Evolutionary conservation across 2,329 filamentous ascomycete genomes (phyloP), one percentile per base, ranked within the genome.

Genomic region (Paramyrothecium roridum): DNA sequence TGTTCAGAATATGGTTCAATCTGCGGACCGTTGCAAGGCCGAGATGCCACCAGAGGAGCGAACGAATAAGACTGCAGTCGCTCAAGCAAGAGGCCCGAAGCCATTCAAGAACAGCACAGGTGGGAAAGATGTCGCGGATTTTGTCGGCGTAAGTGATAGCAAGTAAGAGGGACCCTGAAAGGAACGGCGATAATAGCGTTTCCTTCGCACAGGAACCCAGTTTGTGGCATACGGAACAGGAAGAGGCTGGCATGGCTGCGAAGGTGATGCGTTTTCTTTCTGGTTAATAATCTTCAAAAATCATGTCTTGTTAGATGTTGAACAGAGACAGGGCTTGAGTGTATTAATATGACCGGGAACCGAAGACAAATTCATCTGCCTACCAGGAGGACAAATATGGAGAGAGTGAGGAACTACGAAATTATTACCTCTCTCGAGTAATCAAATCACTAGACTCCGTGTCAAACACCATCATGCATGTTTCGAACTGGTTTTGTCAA

Each of bases 1-100:
- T 50, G 52, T 65, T 70, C 10, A 69, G 57, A 2, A 47, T 49
- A 7, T 52, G 43, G 54, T 70, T 71, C 59, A 65, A 33, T 34
- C 46, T 26, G 11, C 59, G 57, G 7, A 68, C 11, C 12, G 68
- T 7, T 8, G 65, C 61, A 8, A 70, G 21, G 2, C 52, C 63
- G 12, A 70, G 37, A 10, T 68, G 59, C 7, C 63, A 55, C 33
- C 57, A 53, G 2, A 66, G 54, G 12, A 50, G 46, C 13, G 53
- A 57, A 21, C 54, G 59, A 33, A 52, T 43, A 13, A 43, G 37
- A 13, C 13, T 4, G 7, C 4, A 43, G 37, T 43, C 37, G 12
- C 12, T 43, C 13, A 43, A 19, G 37, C 37, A 43, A 4, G 12
- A 43, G 7, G 37, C 37, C 12, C n/a, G 13, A 19, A 19, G 13